Percentiles rank a stretch among this genome's conserved stretches.
Evolutionary conservation across 208 protist genomes (phyloP).

Genomic region (Acanthamoeba culbertsoni): DNA sequence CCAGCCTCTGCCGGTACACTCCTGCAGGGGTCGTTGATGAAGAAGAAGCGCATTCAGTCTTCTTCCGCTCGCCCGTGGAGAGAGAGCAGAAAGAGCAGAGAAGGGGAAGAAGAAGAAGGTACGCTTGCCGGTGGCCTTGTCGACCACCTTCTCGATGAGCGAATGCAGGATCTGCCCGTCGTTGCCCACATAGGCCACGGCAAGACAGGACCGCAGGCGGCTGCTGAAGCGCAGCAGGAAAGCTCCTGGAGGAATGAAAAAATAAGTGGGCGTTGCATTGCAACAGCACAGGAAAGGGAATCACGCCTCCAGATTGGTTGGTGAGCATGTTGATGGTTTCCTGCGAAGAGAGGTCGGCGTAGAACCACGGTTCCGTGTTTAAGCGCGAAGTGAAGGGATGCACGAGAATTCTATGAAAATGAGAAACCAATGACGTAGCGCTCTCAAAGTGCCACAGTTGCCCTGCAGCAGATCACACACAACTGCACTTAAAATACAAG

Average conservation of each 20-base stretch:
- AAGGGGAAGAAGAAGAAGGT: neutral
- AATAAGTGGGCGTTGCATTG: neutral
- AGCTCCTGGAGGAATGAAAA: neutral
- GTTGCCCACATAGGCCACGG: slow-evolving; percentile 43
- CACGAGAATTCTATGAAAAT: neutral
- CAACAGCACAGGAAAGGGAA: neutral
- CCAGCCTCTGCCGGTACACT: slow-evolving; percentile 21
- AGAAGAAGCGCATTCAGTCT: neutral
- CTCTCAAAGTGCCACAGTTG: slow-evolving; percentile 48
- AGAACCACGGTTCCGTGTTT: slow-evolving; percentile 46
- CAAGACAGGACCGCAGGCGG: neutral
- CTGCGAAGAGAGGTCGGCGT: slow-evolving; percentile 31
- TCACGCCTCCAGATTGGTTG: neutral
- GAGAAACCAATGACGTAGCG: neutral
- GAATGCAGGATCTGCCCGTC: slow-evolving; percentile 54
- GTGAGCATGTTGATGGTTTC: neutral
- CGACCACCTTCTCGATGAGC: slow-evolving; percentile 50
- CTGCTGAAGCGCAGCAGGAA: slow-evolving; percentile 47
- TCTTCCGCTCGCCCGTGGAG: neutral
- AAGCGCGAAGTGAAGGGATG: neutral
- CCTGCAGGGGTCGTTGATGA: neutral
- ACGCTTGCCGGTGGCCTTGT: neutral
- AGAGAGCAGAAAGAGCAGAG: neutral
- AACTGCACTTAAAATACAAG: neutral
- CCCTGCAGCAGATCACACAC: neutral